Base-by-base conservation (phyloP, 2,329 filamentous ascomycete species). In the Bipolaris sorokiniana region DNA sequence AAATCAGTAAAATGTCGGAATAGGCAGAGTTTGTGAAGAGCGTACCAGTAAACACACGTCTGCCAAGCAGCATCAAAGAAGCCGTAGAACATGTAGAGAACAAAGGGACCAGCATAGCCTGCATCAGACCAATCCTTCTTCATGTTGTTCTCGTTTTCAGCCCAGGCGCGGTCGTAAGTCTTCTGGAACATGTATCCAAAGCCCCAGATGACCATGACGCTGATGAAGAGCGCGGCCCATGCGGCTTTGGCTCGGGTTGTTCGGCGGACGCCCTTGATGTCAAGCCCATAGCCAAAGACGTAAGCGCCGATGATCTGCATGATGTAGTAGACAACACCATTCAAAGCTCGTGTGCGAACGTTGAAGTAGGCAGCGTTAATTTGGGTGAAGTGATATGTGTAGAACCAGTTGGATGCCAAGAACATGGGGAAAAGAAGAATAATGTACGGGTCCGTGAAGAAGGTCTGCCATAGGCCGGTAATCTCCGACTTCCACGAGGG, bases 21-120 rank as follows among this genome's bases (percentile, higher is more conserved):
- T n/a, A 23, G 2, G 2, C 2, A 40, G 7, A 3, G 9, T 16
- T 13, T 7, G 20, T 1, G 20, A 23, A 16, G 5, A 15, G 20
- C 42, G 31, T 90, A 93, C 93, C 93, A 97, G 82, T 98, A 97
- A 48, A 93, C 88, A 69, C 83, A 88, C 0, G 92, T 94, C 81
- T 98, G 94, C 89, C 92, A 97, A 52, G 88, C 86, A 41, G 93
- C 91, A 74, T 97, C 94, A 67, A 88, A 95, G 77, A 95, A 89
- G 38, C 92, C 92, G 74, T 95, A 96, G 77, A 93, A 93, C 70
- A 96, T 91, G 81, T 92, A 96, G 50, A 96, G 79, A 75, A 96
- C 91, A 86, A 96, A 91, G 11, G 90, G 90, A 0, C 89, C 91
- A 56, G 88, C 82, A 72, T 89, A 95, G 51, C 86, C 86, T 26